Conservation (phyloP, 2,329 filamentous ascomycete species). For the Sporothrix brasiliensis region DNA sequence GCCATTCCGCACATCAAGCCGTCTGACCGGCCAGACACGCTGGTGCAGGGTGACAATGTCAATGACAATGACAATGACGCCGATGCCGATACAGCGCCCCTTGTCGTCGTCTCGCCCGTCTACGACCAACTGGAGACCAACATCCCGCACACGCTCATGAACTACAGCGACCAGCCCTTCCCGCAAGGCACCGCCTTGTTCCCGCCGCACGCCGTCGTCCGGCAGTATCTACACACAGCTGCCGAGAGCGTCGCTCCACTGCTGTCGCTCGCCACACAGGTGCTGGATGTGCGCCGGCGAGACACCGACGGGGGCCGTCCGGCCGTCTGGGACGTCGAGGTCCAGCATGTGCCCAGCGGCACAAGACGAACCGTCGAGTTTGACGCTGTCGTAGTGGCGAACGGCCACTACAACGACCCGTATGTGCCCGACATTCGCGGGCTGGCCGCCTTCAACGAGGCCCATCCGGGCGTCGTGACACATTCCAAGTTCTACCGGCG, state of each 20-base stretch:
- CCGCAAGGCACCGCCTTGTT: conserved; percentile 64
- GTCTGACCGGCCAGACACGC: conserved; percentile 49
- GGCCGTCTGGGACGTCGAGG: conserved; percentile 42
- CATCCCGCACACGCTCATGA: conserved; percentile 72
- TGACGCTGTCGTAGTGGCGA: conserved; percentile 65
- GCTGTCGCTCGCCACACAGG: neutral
- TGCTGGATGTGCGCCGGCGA: neutral
- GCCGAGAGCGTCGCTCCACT: neutral
- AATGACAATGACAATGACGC: too few species aligned
- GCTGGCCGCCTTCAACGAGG: conserved; percentile 58
- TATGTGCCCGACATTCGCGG: conserved; percentile 64
- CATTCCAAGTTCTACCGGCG: conserved; percentile 74
- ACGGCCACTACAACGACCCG: conserved; percentile 67
- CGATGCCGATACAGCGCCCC: conserved; percentile 38
- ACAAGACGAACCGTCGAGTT: conserved; percentile 46
- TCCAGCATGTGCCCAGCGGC: conserved; percentile 39
- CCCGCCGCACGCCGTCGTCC: conserved; percentile 64
- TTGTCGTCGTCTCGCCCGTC: conserved; percentile 68
- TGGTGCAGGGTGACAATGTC: conserved; percentile 36
- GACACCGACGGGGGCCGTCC: neutral
- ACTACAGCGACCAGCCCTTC: conserved; percentile 65
- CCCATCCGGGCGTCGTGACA: conserved; percentile 57
- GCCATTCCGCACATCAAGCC: conserved; percentile 41
- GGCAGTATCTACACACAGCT: conserved; percentile 54
- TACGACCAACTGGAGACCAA: conserved; percentile 76